Base-by-base conservation (phyloP, 1,139 yeast species). In the Hyphopichia khmerensis region DNA sequence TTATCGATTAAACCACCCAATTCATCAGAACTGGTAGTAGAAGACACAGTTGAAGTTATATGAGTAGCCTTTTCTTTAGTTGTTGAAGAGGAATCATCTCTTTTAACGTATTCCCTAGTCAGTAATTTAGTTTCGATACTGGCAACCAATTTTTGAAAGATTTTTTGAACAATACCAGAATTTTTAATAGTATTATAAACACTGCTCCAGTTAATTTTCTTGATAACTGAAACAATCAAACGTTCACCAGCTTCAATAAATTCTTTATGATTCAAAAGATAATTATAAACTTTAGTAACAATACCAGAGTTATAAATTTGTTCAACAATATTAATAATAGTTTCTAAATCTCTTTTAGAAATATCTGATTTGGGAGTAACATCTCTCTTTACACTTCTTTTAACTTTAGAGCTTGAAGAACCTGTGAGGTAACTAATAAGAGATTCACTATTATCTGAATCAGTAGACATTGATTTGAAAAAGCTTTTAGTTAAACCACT, bases 261-360 rank as follows among this genome's bases (percentile, higher is more conserved):
- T 7, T 52, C 46, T 39, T 53, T 55, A 47, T 62, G 57, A 43
- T 57, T 56, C 40, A 60, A 49, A 29, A 65, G 48, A 10, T 57
- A 50, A 16, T 43, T 44, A 38, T 63, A 51, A 37, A 63, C 50
- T 16, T 52, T 48, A 24, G 56, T 51, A 19, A 60, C 50, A 34
- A 63, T 48, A 9, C 57, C 65, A 16, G 66, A 58, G 38, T 54
- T 51, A 15, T 57, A 42, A 40, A 66, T 58, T 8, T 56, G 48
- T 38, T 48, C 46, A 36, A 63, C 55, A 15, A 64, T 48, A 13
- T 53, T 43, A 38, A 48, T 42, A 38, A 65, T 35, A 40, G 56
- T 51, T 18, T 53, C 56, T 30, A 47, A 38, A 35, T 60, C 67
- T 44, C 62, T 51, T 43, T 56, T 56, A 17, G 50, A 40, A 41